Base-by-base conservation (phyloP, 139 green algal genomes). In the Chlamydomonas sp. region DNA sequence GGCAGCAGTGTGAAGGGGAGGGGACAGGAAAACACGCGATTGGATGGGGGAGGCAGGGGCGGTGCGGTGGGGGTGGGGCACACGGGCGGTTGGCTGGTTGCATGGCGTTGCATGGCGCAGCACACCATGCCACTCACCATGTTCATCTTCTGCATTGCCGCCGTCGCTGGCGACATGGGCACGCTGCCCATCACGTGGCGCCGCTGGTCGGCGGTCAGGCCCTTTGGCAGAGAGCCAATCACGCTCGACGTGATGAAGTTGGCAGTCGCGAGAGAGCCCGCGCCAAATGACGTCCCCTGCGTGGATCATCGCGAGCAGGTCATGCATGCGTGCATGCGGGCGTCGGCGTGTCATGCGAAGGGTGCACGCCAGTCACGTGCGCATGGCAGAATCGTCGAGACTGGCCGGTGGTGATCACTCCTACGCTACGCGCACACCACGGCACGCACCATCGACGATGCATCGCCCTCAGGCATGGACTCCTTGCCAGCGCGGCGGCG, bases 151-250 rank as follows among this genome's bases (percentile, higher is more conserved):
- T 78, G 59, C 8, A 85, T 68, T 33, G 78, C 58, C 24, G 71
- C 79, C 36, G 63, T 57, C 0, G 76, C 77, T 1, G 82, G 87
- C 0, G 83, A 90, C 39, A 90, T 74, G 2, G 89, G 88, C 3
- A 81, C 81, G 61, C 65, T 73, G 47, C 76, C 65, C 30, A 78
- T 38, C 4, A 92, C 77, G 10, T 73, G 72, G 57, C 83, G 49
- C 36, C 79, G 76, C 67, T 90, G 79, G 13, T 84, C 75, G 0
- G 73, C 26, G 10, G 74, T 85, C 5, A 95, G 71, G 1, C 74
- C 87, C 24, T 81, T 82, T 30, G 89, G 89, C 61, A 95, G 73
- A 35, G 79, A 89, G 36, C 88, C 85, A 16, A 95, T 90, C 4
- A 90, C 74, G 1, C 82, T 81, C 24, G 3, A 5, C 35, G 34